Base-by-base conservation (phyloP, 1,139 yeast genomes). In the Pichia kudriavzevii region DNA sequence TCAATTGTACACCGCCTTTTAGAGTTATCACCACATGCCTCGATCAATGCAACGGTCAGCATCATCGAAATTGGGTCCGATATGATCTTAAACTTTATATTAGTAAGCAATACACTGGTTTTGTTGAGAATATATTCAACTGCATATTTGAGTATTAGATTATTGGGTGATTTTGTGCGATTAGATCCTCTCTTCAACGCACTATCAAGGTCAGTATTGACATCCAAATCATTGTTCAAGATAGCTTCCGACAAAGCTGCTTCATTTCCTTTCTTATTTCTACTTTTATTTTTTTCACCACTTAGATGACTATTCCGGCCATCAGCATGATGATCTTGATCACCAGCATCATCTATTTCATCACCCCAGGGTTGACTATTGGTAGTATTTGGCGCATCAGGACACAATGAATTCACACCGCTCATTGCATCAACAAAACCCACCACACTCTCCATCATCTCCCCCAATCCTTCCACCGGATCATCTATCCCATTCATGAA, bases 121-220 rank as follows among this genome's bases (percentile, higher is more conserved):
- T 79, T 72, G 48, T 81, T 74, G 11, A 82, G 53, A 0, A 88
- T 87, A 43, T 79, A 64, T 41, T 80, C 91, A 1, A 76, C 80
- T 0, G 87, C 80, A 38, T 61, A 64, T 11, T 73, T 61, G 69
- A 79, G 69, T 40, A 81, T 69, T 4, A 71, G 69, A 30, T 79
- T 68, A 38, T 31, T 26, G 1, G 28, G 13, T 22, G n/a, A n/a
- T n/a, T n/a, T n/a, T n/a, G n/a, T n/a, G n/a, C n/a, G n/a, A n/a
- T n/a, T n/a, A n/a, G n/a, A n/a, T n/a, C n/a, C n/a, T n/a, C n/a
- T n/a, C n/a, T n/a, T n/a, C n/a, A n/a, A n/a, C n/a, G n/a, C n/a
- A n/a, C n/a, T n/a, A n/a, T n/a, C n/a, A n/a, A 31, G 18, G 9
- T 38, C 41, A 15, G 28, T 29, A 12, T 26, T 22, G 15, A 32